Conservation (phyloP, 441 rosid genomes). For the Manihot esculenta region DNA sequence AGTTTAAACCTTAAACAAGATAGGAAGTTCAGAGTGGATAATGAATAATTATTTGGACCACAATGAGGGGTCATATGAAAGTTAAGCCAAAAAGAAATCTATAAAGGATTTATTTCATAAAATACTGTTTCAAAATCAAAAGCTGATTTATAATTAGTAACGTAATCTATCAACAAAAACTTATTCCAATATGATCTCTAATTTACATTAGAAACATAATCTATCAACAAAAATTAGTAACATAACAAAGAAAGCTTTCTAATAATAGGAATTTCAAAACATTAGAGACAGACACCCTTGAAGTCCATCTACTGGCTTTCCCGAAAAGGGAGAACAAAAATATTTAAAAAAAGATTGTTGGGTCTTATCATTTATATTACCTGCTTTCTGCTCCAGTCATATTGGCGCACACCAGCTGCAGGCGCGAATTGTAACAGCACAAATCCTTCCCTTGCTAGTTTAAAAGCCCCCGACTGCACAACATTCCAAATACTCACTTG, state of each 20-base stretch:
- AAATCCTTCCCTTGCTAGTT: conserved; percentile 67
- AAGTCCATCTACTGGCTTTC: background rate
- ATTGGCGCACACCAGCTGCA: conserved; percentile 66
- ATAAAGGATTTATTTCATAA: background rate
- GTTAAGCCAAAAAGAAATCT: background rate
- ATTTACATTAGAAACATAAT: background rate
- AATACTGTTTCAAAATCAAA: background rate
- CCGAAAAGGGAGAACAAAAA: background rate
- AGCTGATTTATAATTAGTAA: background rate
- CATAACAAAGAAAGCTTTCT: background rate
- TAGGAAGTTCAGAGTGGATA: background rate
- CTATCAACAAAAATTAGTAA: background rate
- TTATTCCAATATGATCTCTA: too few relatives aligned
- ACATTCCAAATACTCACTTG: conserved; percentile 1
- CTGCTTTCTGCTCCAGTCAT: conserved; percentile 96
- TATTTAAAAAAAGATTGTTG: background rate
- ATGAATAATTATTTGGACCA: background rate
- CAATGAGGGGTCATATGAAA: background rate
- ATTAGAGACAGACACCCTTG: too few relatives aligned
- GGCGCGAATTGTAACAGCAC: conserved; percentile 88
- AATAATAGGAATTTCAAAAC: background rate
- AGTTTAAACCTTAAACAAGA: background rate
- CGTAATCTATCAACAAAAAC: background rate
- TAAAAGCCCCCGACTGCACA: conserved; percentile 79
- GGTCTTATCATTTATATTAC: conserved; percentile 26